Conservation (phyloP, 495 filamentous ascomycete genomes). For the Aspergillus nidulans region DNA sequence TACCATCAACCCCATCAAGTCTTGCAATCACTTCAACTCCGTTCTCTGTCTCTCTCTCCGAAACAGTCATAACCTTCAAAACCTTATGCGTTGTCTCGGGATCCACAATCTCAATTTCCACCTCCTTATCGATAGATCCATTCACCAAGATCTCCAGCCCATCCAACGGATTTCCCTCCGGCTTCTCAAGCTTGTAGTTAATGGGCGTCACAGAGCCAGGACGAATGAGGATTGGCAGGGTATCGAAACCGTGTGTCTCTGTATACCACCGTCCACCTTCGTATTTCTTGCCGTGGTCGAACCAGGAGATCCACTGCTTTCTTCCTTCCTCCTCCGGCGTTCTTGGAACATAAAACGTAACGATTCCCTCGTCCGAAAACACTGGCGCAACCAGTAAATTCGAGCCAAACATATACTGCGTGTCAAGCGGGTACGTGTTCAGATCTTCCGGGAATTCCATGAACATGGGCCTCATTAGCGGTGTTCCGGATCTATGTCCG, state of each 20-base stretch:
- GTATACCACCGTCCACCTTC: constrained; percentile 39
- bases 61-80: constrained; percentile 19
- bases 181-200: constrained; percentile 31
- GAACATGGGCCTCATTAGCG: constrained; percentile 57
- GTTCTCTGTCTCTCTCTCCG: background rate
- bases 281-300: constrained; percentile 39
- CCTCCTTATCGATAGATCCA: constrained; percentile 22
- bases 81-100: constrained; percentile 31
- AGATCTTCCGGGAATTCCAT: constrained; percentile 62
- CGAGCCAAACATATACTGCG: constrained; percentile 62
- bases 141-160: constrained; percentile 40
- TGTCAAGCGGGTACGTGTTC: constrained; percentile 59
- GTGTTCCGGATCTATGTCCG: constrained; percentile 43
- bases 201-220: constrained; percentile 34
- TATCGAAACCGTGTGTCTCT: constrained; percentile 41
- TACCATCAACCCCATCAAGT: constrained; percentile 10
- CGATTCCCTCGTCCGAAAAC: constrained; percentile 54
- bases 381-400: constrained; percentile 57
- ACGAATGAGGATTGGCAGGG: constrained; percentile 36
- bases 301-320: constrained; percentile 49
- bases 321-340: constrained; percentile 24
- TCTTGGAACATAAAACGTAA: constrained; percentile 58
- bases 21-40: constrained; percentile 5
- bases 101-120: constrained; percentile 33
- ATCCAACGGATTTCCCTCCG: constrained; percentile 32